Evolutionary conservation across 1,139 yeast species (phyloP).

Genomic region (Arxiozyma bovina): DNA sequence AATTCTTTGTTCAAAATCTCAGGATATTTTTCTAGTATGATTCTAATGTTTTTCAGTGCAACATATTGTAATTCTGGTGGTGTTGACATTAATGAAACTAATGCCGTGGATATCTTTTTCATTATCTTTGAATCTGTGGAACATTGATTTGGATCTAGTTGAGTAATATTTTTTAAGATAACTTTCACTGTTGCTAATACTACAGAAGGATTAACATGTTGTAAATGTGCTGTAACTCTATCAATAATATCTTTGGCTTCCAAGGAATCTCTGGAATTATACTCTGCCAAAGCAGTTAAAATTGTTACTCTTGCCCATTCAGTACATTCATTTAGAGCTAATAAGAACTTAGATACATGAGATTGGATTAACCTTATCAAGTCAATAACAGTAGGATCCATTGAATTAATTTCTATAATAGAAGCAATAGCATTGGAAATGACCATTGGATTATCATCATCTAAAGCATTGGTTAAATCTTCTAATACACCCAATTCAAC

Average conservation of each 20-base stretch:
- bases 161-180: slow-evolving; percentile 55
- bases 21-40: slow-evolving; percentile 85
- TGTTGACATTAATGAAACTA: slow-evolving; percentile 78
- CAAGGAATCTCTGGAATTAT: slow-evolving; percentile 42
- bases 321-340: slow-evolving; percentile 90
- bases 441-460: slow-evolving; percentile 93
- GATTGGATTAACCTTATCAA: slow-evolving; percentile 28
- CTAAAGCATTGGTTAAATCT: slow-evolving; percentile 57
- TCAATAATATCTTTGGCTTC: slow-evolving; percentile 86
- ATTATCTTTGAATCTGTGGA: slow-evolving; percentile 31
- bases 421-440: slow-evolving; percentile 89
- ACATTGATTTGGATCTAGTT: slow-evolving; percentile 5
- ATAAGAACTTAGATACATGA: slow-evolving; percentile 45
- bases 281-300: slow-evolving; percentile 70
- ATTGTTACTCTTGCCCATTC: slow-evolving; percentile 98
- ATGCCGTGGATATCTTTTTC: slow-evolving; percentile 76
- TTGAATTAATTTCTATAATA: slow-evolving; percentile 68
- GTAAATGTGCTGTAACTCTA: slow-evolving; percentile 88
- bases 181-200: slow-evolving; percentile 83
- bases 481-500: slow-evolving; percentile 80
- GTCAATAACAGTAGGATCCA: slow-evolving; percentile 43
- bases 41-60: slow-evolving; percentile 83
- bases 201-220: slow-evolving; percentile 95
- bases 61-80: slow-evolving; percentile 95
- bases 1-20: slow-evolving; percentile 67